A percentile compares a stretch with the other conserved stretches of the same genome.
phyloP scores from a whole-genome alignment of 225 moss, liverwort and hornwort genomes.

The Pleurozium schreberi region DNA sequence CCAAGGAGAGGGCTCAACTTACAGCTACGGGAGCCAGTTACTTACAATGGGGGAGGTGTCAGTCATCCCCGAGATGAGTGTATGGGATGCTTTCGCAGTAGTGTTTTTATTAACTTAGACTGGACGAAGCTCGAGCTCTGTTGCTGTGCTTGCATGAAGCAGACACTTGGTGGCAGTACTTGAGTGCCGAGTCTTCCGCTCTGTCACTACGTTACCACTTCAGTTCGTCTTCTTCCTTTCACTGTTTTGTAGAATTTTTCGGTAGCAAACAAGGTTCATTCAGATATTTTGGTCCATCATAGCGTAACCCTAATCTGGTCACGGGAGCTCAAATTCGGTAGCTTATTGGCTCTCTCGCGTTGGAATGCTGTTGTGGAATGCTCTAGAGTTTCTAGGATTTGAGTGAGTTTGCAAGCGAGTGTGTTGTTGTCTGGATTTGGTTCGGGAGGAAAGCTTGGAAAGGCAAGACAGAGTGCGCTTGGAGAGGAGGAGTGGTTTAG shows the following conservation, averaged over 20 bases:
- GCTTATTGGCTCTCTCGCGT: not conserved
- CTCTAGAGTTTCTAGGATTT: not conserved
- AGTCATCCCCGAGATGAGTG: not conserved
- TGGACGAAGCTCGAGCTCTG: not conserved
- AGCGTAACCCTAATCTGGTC: slow-evolving; percentile 1
- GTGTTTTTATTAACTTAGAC: not conserved
- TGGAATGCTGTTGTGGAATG: not conserved
- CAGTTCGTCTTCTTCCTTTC: not conserved
- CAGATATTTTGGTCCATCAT: not conserved
- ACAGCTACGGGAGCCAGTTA: not conserved
- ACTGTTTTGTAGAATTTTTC: not conserved
- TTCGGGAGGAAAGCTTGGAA: not conserved
- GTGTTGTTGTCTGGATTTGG: not conserved
- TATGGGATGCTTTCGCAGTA: not conserved
- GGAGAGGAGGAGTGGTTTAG: not conserved
- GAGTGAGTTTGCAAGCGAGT: not conserved
- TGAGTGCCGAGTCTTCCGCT: not conserved
- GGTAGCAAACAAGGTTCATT: not conserved
- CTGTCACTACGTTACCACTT: not conserved
- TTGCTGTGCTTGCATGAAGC: not conserved
- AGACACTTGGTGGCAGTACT: not conserved
- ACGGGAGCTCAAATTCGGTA: not conserved
- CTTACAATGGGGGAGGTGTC: not conserved
- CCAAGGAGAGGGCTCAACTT: not conserved
- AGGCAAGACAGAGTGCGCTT: not conserved